phyloP scores from a whole-genome alignment of 2,329 filamentous ascomycete genomes.

The Fusarium euwallaceae region DNA sequence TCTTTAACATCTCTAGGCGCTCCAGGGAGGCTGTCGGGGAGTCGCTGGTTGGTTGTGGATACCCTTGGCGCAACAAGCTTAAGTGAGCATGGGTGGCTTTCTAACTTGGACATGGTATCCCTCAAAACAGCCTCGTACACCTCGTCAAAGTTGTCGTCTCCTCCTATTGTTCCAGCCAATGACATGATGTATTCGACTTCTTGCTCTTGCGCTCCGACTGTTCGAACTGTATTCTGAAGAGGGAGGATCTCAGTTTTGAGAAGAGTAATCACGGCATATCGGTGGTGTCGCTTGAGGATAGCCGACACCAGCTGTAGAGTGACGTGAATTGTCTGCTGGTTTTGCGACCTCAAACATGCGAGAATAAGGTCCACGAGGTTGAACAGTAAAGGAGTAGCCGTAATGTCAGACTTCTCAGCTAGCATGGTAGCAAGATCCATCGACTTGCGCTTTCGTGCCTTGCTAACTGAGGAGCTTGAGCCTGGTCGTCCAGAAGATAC shows the following conservation, averaged over 20 bases:
- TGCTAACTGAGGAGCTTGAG: constrained; percentile 69
- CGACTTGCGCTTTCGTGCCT: constrained; percentile 86
- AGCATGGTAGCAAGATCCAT: constrained; percentile 87
- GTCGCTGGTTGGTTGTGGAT: constrained; percentile 67
- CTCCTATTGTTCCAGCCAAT: constrained; percentile 76
- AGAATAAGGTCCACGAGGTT: constrained; percentile 93
- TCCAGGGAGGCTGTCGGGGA: constrained; percentile 70
- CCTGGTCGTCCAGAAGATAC: constrained; percentile 53
- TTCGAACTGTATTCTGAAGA: constrained; percentile 69
- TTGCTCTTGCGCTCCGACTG: constrained; percentile 79
- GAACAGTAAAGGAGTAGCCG: constrained; percentile 87
- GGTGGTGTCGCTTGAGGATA: constrained; percentile 88
- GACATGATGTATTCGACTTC: constrained; percentile 80
- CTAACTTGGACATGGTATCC: constrained; percentile 77
- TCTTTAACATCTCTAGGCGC: constrained; percentile 71
- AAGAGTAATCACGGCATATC: constrained; percentile 84
- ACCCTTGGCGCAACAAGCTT: constrained; percentile 74
- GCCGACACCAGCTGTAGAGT: constrained; percentile 89
- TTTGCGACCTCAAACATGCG: constrained; percentile 85
- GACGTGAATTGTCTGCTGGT: constrained; percentile 89
- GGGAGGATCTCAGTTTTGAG: constrained; percentile 74
- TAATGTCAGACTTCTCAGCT: constrained; percentile 78
- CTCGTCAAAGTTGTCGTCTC: constrained; percentile 77
- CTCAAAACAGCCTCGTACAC: constrained; percentile 79
- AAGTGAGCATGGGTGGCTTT: constrained; percentile 80